Evolutionary conservation across 192 early-diverging fungal genomes (phyloP), one percentile per base, ranked within the genome.

Genomic region (Linnemannia schmuckeri): DNA sequence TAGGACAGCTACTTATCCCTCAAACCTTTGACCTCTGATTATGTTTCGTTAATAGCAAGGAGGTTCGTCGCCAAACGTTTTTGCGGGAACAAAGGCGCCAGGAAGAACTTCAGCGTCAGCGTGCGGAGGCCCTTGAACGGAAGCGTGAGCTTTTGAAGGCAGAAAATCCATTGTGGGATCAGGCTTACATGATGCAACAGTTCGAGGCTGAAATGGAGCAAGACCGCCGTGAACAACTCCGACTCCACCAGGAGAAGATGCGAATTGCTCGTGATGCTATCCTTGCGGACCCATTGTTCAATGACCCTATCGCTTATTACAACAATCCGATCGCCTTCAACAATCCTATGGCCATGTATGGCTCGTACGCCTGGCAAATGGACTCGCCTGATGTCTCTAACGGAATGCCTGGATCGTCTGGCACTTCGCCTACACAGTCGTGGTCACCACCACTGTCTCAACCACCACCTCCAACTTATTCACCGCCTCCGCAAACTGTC

Each of bases 51-150:
- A 17, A 20, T 66, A n/a, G 15, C 33, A 81, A 73, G 77, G 82
- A 83, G 42, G 78, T 83, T 46, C 76, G 76, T 47, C 72, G 82
- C 5, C 76, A 83, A 33, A 77, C 82, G 4, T 83, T 70, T 41
- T 49, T 83, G 77, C 40, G 82, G 17, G 82, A 83, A 49, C 76
- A 83, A 38, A 68, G 57, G 55, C 44, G 73, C 18, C 27, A 70
- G 42, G 75, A 83, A 18, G 82, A 83, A 38, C 78, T 83, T 30
- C 82, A 63, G 8, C 41, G 78, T 38, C 78, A 70, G 77, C 54
- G 82, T 9, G 40, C 15, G 6, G 63, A 68, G 20, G 49, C 76
- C 8, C 18, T 47, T 3, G 77, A 83, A 49, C 55, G 82, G 42
- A 74, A 78, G 7, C 76, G 77, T 55, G 76, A 74, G 27, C 22